These are phyloP conservation scores for Neonectria punicea DNA, from an alignment of 2,329 filamentous ascomycete genomes.

Conservation along the genomic window DNA sequence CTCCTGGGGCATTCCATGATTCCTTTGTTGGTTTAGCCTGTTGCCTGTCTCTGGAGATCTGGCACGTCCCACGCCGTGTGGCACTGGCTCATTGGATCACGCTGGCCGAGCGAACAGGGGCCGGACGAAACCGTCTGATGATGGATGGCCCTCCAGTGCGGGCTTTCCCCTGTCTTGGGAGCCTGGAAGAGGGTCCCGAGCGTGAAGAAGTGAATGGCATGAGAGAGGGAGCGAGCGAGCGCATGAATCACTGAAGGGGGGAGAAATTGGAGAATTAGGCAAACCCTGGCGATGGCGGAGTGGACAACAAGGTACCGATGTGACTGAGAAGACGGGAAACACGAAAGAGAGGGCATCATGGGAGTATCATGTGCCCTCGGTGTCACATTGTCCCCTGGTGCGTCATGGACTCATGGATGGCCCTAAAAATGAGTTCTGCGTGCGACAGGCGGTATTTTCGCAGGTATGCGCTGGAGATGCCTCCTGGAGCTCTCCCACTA, in stretches of 20 bases:
- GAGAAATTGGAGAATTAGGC: conserved; percentile 6
- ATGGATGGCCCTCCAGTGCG: conserved; percentile 13
- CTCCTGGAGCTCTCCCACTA: neutral
- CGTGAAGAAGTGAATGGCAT: conserved; percentile 17
- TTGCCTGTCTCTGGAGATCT: conserved; percentile 27
- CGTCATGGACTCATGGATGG: conserved; percentile 2
- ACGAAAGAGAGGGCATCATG: conserved; percentile 6
- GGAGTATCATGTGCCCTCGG: conserved; percentile 13
- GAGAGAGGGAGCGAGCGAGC: conserved; percentile 1
- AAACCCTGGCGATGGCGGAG: neutral
- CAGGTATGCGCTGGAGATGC: neutral
- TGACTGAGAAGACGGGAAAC: neutral
- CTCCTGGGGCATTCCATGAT: conserved; percentile 9
- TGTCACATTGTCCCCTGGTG: conserved; percentile 17
- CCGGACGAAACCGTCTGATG: conserved; percentile 27
- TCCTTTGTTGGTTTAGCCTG: conserved; percentile 18
- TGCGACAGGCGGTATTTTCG: neutral
- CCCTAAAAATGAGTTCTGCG: neutral
- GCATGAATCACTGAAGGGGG: conserved; percentile 17
- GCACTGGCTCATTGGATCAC: conserved; percentile 44
- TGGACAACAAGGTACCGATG: neutral
- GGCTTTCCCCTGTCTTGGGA: conserved; percentile 9
- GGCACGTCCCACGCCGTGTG: conserved; percentile 34
- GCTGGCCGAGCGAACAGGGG: conserved; percentile 30
- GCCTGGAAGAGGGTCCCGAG: conserved; percentile 3